Base-by-base conservation (phyloP, 306 rosid genomes). In the Cicer judaicum region DNA sequence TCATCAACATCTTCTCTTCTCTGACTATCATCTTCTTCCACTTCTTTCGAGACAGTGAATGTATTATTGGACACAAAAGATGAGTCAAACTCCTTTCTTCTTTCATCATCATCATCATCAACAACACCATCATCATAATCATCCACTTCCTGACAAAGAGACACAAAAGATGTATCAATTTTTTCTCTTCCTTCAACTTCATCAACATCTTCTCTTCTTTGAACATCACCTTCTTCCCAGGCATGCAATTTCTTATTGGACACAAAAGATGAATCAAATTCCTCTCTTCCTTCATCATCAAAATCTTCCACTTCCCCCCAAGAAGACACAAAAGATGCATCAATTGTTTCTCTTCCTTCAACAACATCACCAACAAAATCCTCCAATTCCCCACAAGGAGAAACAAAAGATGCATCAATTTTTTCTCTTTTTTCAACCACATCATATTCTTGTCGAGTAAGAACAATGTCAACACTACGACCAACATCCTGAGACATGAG, bases 321-420 rank as follows among this genome's bases (percentile, higher is more conserved):
- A 24, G 3, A 24, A 24, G 34, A 24, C 34, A 24, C 34, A 24
- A 24, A 24, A 24, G 34, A 24, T 24, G 34, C 4, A 24, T 3
- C 34, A 24, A 24, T 24, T 24, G 34, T 24, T 24, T 24, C 34
- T 24, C 34, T 24, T 24, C 34, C 34, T 24, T 24, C 34, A 24
- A 24, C 3, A 3, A 24, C 34, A 24, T 24, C 34, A 24, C 3
- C 34, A 24, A 24, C 34, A 24, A 24, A 24, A 2, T 47, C 24
- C 44, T 21, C 79, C 10, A 86, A 47, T 43, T 82, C 85, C 68
- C 88, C 85, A 88, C 87, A 90, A 4, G 93, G 83, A 79, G 88
- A 40, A 36, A 68, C 13, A 67, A 65, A 47, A 64, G 84, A 39
- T 81, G 63, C 68, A 46, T 42, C 83, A 68, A 73, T n/a, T 39